phyloP scores from a whole-genome alignment of 164 flowering plant genomes.

The Litsea cubeba region DNA sequence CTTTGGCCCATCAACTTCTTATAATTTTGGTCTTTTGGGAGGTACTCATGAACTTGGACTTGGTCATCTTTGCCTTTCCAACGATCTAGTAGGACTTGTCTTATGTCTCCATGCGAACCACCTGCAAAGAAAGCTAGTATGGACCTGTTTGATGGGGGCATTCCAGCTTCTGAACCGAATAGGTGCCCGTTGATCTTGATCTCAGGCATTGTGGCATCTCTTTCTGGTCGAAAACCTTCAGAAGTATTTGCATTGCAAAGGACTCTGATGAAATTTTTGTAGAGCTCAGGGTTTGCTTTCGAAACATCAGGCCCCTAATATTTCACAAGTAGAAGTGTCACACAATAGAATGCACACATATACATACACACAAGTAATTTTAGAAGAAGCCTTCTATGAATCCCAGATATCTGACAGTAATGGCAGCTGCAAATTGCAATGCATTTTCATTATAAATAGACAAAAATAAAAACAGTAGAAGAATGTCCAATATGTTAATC shows the following conservation, averaged over 20 bases:
- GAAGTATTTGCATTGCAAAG: constrained; percentile 27
- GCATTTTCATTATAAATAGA: too few species aligned
- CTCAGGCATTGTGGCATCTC: constrained; percentile 25
- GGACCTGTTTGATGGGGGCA: not conserved
- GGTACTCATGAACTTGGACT: constrained; percentile 4
- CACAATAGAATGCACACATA: not conserved
- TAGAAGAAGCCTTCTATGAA: too few species aligned
- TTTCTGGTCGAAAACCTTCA: constrained; percentile 20
- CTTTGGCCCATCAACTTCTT: not conserved
- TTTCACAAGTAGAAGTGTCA: not conserved
- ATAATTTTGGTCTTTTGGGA: not conserved
- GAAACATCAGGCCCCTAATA: constrained; percentile 21
- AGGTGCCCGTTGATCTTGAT: constrained; percentile 12
- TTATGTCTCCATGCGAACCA: constrained; percentile 1
- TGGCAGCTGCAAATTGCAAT: too few species aligned
- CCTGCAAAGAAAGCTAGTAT: constrained; percentile 7
- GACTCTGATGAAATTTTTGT: constrained; percentile 31
- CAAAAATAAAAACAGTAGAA: too few species aligned
- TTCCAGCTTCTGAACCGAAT: not conserved
- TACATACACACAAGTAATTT: too few species aligned
- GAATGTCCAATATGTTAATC: too few species aligned
- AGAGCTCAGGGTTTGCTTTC: constrained; percentile 26
- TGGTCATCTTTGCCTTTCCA: constrained; percentile 4
- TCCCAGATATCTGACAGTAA: too few species aligned
- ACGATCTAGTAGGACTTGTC: not conserved